Evolutionary conservation across 768 basidiomycete species (phyloP), one percentile per base, ranked within the genome.

Genomic region (Russula brevipes): DNA sequence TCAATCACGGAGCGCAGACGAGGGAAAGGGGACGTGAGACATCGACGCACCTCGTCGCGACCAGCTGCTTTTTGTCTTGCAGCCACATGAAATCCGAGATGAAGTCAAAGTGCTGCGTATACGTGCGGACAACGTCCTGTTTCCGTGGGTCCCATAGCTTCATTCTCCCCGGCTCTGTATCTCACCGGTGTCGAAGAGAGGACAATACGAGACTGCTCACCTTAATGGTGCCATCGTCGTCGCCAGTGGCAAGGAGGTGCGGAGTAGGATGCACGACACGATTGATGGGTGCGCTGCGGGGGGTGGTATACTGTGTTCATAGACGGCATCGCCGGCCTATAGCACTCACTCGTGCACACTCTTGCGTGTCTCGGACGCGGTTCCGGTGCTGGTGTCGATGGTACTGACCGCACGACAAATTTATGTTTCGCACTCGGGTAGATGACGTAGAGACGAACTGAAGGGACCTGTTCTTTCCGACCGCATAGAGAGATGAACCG

Each of bases 191-290:
- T 19, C 4, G n/a, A 42, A 54, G 12, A 33, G 11, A n/a, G 14
- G 30, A 30, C 16, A 12, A 38, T 14, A 19, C 57, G 49, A 60
- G 38, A 33, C 52, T 52, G 45, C 65, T 35, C 55, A 91, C 93
- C 82, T 96, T 96, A 73, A 98, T 85, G 30, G 94, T 85, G 39
- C 95, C 95, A 58, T 95, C 93, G 71, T 98, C 95, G 72, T 97
- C 95, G 17, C 95, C 95, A 7, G 91, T 93, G 19, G 85, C 84
- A 16, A 96, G 73, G 60, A 93, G 74, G 73, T 89, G 83, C 5
- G 87, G 83, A 67, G 83, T 81, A 47, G 92, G 74, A 66, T 79
- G 78, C 68, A 86, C 86, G 41, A 97, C 82, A 63, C 94, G 89
- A 72, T 96, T 97, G 65, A 98, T 88, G 9, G 94, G 83, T 31